A percentile compares a stretch with the other conserved stretches of the same genome.
Evolutionary conservation across 441 rosid genomes (phyloP).

Genomic region (Brassica balearica): DNA sequence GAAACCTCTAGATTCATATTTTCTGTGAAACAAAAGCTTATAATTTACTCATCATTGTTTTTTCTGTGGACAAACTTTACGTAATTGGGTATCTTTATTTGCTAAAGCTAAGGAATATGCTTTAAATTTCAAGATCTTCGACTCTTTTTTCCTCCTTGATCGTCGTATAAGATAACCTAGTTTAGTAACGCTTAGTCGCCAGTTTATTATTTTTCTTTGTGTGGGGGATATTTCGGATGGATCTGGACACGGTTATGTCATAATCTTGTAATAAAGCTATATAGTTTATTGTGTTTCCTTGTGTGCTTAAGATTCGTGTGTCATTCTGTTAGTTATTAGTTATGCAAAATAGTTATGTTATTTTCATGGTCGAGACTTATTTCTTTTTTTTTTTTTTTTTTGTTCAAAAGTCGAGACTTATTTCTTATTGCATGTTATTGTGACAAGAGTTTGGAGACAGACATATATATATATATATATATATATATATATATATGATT

Average conservation of each 20-base stretch:
- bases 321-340: constrained; percentile 37
- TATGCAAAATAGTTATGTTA: constrained; percentile 1
- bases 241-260: constrained; percentile 37
- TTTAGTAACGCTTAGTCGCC: constrained; percentile 36
- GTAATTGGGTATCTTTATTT: constrained; percentile 33
- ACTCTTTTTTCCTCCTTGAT: constrained; percentile 35
- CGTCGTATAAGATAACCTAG: constrained; percentile 44
- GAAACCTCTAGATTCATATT: constrained; percentile 29
- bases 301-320: constrained; percentile 31
- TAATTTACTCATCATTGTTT: constrained; percentile 29
- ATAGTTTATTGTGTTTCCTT: constrained; percentile 34
- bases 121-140: constrained; percentile 36
- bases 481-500: background rate
- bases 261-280: constrained; percentile 27
- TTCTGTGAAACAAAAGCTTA: constrained; percentile 22
- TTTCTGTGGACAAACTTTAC: background rate
- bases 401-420: background rate
- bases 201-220: background rate
- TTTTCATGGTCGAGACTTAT: background rate
- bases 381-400: background rate
- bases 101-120: constrained; percentile 37
- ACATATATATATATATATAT: background rate
- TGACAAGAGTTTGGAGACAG: constrained; percentile 3
- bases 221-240: constrained; percentile 10
- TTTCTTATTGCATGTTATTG: background rate